Conservation (phyloP, 352 stramenopile species). For the Thraustochytrium sp. region DNA sequence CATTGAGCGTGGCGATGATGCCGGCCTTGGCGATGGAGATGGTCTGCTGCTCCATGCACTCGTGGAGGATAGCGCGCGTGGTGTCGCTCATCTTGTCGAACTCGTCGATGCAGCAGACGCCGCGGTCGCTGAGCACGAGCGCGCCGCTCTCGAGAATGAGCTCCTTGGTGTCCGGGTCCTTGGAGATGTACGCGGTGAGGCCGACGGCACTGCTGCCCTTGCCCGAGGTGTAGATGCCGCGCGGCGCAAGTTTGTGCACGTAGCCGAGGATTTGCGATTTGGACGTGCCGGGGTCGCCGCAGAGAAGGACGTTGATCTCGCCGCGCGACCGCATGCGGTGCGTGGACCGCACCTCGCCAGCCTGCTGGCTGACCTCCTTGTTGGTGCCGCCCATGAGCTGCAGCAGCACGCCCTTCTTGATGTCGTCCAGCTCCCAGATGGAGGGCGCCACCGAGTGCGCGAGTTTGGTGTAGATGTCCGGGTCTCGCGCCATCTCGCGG, state of each 20-base stretch:
- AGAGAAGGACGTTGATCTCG: constrained; percentile 97
- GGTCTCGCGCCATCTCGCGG: constrained; percentile 52
- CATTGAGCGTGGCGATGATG: constrained; percentile 96
- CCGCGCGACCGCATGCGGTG: constrained; percentile 64
- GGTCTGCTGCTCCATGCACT: constrained; percentile 99
- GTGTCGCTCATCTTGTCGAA: constrained; percentile 99
- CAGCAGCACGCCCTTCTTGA: constrained; percentile 97
- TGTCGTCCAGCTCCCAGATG: constrained; percentile 94
- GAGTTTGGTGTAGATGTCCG: constrained; percentile 70
- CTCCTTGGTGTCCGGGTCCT: constrained; percentile 93
- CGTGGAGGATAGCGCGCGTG: constrained; percentile 93
- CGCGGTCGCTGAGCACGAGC: constrained; percentile 91
- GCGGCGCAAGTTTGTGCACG: constrained; percentile 75
- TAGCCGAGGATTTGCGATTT: constrained; percentile 94
- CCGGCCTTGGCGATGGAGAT: constrained; percentile 96
- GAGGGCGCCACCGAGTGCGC: constrained; percentile 68
- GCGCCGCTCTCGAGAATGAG: constrained; percentile 89
- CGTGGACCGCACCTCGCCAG: constrained; percentile 6
- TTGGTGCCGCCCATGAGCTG: constrained; percentile 94
- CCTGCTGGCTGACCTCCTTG: constrained; percentile 28
- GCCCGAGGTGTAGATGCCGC: constrained; percentile 97
- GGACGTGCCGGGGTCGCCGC: constrained; percentile 91
- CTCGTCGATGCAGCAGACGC: constrained; percentile 98
- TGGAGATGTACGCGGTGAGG: constrained; percentile 87
- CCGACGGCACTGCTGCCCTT: constrained; percentile 95